A percentile compares a stretch with the other conserved stretches of the same genome.
Evolutionary conservation across 805 yeast genomes (phyloP).

Genomic region (Ogataea chonburiensis): DNA sequence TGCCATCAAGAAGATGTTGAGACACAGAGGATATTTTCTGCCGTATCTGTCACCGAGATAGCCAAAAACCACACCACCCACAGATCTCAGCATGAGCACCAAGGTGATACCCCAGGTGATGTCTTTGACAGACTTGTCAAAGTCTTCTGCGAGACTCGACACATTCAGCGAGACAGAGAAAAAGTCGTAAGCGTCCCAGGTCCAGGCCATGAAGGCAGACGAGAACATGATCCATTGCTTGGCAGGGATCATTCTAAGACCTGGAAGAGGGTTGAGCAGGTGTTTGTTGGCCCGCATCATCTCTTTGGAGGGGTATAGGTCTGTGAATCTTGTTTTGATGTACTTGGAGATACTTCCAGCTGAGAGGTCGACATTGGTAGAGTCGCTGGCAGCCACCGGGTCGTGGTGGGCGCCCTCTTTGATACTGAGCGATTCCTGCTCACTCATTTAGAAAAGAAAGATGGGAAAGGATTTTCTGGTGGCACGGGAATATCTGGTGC

Average conservation of each 20-base stretch:
- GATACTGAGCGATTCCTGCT: conserved; percentile 15
- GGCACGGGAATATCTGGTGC: background rate
- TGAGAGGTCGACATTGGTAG: conserved; percentile 28
- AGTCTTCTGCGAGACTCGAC: conserved; percentile 43
- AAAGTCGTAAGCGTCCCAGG: conserved; percentile 66
- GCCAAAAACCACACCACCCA: conserved; percentile 65
- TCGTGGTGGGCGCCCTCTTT: conserved; percentile 11
- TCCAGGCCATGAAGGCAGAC: conserved; percentile 58
- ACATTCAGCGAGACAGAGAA: conserved; percentile 57
- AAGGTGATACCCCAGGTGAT: conserved; percentile 68
- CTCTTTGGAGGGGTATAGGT: conserved; percentile 48
- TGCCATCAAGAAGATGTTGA: conserved; percentile 46
- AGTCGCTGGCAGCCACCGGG: conserved; percentile 25
- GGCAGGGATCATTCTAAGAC: conserved; percentile 45
- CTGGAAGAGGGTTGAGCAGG: conserved; percentile 62
- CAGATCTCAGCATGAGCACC: conserved; percentile 65
- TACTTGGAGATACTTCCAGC: conserved; percentile 34
- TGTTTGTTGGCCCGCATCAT: conserved; percentile 36
- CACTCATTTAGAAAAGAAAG: conserved; percentile 9
- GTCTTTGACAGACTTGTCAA: conserved; percentile 45
- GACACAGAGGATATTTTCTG: conserved; percentile 55
- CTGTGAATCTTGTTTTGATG: conserved; percentile 45
- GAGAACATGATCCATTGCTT: conserved; percentile 57
- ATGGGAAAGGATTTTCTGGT: conserved; percentile 1
- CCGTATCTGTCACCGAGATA: conserved; percentile 59